Conservation (phyloP, 2,329 filamentous ascomycete species). For the Aspergillus spinulosporus region DNA sequence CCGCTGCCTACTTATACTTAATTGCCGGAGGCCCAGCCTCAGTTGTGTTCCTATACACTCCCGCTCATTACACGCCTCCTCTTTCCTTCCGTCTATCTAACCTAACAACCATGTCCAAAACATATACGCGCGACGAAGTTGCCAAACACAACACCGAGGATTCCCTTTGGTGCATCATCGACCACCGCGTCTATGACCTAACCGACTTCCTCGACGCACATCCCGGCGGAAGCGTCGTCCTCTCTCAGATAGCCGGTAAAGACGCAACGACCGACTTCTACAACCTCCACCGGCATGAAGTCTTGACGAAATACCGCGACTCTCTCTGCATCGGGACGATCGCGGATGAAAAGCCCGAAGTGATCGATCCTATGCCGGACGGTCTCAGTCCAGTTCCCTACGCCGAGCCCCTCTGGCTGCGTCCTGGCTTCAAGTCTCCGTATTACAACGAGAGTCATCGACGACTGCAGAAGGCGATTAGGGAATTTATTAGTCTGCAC, state of each 20-base stretch:
- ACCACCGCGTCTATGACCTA: constrained; percentile 83
- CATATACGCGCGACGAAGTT: constrained; percentile 59
- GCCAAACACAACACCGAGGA: constrained; percentile 74
- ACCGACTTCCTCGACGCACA: constrained; percentile 83
- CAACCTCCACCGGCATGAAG: constrained; percentile 88
- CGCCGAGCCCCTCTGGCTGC: constrained; percentile 80
- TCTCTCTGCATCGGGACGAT: constrained; percentile 74
- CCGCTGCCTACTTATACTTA: no score
- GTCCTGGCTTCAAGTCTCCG: constrained; percentile 71
- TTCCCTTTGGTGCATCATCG: constrained; percentile 79
- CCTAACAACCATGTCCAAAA: constrained; percentile 25
- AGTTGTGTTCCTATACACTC: no score
- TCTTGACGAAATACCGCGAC: constrained; percentile 72
- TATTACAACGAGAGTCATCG: constrained; percentile 78
- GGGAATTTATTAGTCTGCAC: constrained; percentile 71
- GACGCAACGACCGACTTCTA: constrained; percentile 85
- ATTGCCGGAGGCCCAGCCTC: no score
- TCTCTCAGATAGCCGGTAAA: constrained; percentile 75
- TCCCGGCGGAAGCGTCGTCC: constrained; percentile 76
- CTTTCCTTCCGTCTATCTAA: neutral
- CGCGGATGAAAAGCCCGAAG: constrained; percentile 70
- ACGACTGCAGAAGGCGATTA: constrained; percentile 66
- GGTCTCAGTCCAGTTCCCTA: constrained; percentile 78
- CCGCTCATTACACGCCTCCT: neutral
- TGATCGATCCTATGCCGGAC: constrained; percentile 65